Percentiles rank a stretch among this genome's conserved stretches.
Evolutionary conservation across 148 eudicot genomes (phyloP).

Genomic region (Polygonum aviculare): DNA sequence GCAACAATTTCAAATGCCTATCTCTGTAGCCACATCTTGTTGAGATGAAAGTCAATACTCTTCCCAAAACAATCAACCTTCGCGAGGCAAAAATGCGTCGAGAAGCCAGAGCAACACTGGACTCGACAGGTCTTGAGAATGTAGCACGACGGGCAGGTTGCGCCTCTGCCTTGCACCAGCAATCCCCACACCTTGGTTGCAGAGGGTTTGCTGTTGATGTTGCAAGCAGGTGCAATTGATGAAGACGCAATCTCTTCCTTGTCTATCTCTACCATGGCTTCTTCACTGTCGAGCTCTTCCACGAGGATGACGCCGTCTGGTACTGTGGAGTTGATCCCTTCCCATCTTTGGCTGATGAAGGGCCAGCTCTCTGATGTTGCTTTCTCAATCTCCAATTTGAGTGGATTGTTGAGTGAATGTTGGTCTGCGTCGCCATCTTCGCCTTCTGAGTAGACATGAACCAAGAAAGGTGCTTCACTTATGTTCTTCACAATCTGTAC

Average conservation of each 20-base stretch:
- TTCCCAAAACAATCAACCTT: slow-evolving; percentile 31
- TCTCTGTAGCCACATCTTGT: slow-evolving; percentile 22
- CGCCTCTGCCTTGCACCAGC: slow-evolving; percentile 35
- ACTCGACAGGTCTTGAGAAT: slow-evolving; percentile 37
- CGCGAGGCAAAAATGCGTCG: slow-evolving; percentile 38
- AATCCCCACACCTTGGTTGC: slow-evolving; percentile 34
- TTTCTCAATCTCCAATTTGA: slow-evolving; percentile 26
- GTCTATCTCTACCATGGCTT: background rate
- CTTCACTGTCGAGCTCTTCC: slow-evolving; percentile 22
- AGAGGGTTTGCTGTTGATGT: slow-evolving; percentile 4
- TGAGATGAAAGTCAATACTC: slow-evolving; percentile 16
- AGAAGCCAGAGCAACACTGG: slow-evolving; percentile 26
- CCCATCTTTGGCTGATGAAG: slow-evolving; percentile 26
- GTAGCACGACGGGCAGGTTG: slow-evolving; percentile 28
- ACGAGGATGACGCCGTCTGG: slow-evolving; percentile 40
- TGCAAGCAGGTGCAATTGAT: background rate
- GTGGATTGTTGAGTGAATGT: background rate
- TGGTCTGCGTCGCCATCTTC: background rate
- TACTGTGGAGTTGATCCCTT: slow-evolving; percentile 18
- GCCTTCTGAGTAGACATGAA: slow-evolving; percentile 27
- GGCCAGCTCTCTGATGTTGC: slow-evolving; percentile 31
- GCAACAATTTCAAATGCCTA: background rate
- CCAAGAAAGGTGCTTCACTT: slow-evolving; percentile 34
- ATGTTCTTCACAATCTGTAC: slow-evolving; percentile 28
- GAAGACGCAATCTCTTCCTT: background rate